Evolutionary conservation across 495 filamentous ascomycete species (phyloP).

Genomic region (Hyaloscypha bicolor): DNA sequence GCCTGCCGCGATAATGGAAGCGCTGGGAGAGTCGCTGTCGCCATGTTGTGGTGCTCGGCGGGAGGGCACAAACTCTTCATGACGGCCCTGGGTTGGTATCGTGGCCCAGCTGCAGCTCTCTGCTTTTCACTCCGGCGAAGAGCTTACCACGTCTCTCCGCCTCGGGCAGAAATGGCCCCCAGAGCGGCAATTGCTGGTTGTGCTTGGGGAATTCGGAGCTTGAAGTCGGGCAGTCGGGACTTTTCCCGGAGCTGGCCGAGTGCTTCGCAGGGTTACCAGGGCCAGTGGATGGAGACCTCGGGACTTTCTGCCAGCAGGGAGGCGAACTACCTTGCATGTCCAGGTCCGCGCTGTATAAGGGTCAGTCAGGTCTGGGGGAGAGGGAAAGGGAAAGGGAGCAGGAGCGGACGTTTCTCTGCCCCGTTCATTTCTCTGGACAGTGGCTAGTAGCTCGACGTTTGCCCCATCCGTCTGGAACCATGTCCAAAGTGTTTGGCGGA

Average conservation of each 20-base stretch:
- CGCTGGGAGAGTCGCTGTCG: not conserved
- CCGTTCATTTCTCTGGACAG: not conserved
- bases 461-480: not conserved
- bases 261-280: not conserved
- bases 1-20: constrained; percentile 2
- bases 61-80: not conserved
- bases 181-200: constrained; percentile 1
- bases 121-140: not conserved
- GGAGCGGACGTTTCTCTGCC: not conserved
- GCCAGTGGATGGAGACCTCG: not conserved
- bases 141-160: not conserved
- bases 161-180: constrained; percentile 1
- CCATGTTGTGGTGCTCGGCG: constrained; percentile 1
- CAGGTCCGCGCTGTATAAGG: constrained; percentile 2
- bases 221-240: constrained; percentile 1
- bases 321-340: constrained; percentile 1
- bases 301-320: constrained; percentile 2
- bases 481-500: not conserved
- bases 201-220: constrained; percentile 1
- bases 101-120: not conserved
- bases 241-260: not conserved
- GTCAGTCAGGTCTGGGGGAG: not conserved
- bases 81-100: constrained; percentile 2
- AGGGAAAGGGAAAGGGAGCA: not conserved
- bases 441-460: constrained; percentile 2